Conservation (phyloP, 768 basidiomycete species). For the Fomitopsis serialis region DNA sequence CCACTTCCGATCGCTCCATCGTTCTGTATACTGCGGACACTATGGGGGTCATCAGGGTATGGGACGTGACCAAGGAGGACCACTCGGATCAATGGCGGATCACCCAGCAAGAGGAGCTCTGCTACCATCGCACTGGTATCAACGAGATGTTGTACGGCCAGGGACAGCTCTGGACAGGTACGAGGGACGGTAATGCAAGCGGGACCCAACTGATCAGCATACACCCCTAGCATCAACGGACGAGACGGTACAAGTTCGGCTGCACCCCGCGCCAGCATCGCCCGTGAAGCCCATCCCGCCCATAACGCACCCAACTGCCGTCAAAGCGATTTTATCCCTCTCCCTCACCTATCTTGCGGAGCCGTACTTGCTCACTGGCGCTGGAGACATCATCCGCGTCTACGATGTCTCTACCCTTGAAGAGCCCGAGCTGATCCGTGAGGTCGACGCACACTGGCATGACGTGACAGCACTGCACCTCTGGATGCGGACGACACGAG, state of each 20-base stretch:
- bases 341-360: slow-evolving; percentile 56
- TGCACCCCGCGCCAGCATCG: slow-evolving; percentile 7
- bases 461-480: slow-evolving; percentile 73
- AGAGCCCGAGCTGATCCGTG: slow-evolving; percentile 64
- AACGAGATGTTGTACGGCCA: slow-evolving; percentile 63
- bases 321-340: slow-evolving; percentile 71
- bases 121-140: slow-evolving; percentile 78
- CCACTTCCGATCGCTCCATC: slow-evolving; percentile 38
- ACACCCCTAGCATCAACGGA: slow-evolving; percentile 73
- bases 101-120: slow-evolving; percentile 48
- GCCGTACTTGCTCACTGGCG: slow-evolving; percentile 75
- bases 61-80: slow-evolving; percentile 55
- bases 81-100: slow-evolving; percentile 43
- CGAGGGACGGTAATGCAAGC: neutral
- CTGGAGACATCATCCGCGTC: slow-evolving; percentile 77
- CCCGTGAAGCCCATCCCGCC: slow-evolving; percentile 35
- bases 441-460: slow-evolving; percentile 86
- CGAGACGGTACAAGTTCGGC: slow-evolving; percentile 68
- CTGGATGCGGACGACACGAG: slow-evolving; percentile 49
- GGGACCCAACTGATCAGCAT: neutral
- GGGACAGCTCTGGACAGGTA: slow-evolving; percentile 91
- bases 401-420: slow-evolving; percentile 71
- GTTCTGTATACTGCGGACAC: slow-evolving; percentile 84
- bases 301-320: slow-evolving; percentile 57
- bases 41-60: slow-evolving; percentile 84